A percentile compares a stretch with the other conserved stretches of the same genome.
Conservation (phyloP, 352 stramenopile genomes). For the Thalassiosira livingstoniorum region DNA sequence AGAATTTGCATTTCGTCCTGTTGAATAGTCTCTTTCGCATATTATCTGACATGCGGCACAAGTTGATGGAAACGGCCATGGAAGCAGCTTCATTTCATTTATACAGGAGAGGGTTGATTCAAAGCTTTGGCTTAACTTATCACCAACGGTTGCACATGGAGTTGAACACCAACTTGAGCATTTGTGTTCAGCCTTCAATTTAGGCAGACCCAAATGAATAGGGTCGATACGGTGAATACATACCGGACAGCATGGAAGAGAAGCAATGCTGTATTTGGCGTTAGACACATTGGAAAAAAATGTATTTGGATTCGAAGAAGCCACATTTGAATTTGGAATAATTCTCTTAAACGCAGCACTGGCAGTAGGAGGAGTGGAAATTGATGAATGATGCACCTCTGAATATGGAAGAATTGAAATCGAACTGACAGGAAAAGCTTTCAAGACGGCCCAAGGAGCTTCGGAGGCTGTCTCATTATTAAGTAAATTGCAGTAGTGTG, state of each 20-base stretch:
- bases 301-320: too few species aligned
- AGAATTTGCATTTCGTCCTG: conserved; percentile 6
- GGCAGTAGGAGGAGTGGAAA: background rate
- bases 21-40: conserved; percentile 55
- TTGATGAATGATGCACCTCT: background rate
- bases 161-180: conserved; percentile 74
- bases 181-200: conserved; percentile 60
- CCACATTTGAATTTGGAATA: conserved; percentile 7
- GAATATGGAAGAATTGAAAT: conserved; percentile 35
- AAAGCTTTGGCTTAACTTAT: conserved; percentile 1
- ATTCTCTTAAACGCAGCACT: background rate
- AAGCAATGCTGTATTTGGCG: too few species aligned
- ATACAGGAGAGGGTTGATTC: conserved; percentile 46
- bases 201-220: conserved; percentile 64
- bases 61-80: conserved; percentile 56
- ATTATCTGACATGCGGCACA: conserved; percentile 77
- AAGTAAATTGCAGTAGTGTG: conserved; percentile 36
- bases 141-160: conserved; percentile 5
- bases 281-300: too few species aligned
- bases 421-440: conserved; percentile 64
- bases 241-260: conserved; percentile 77
- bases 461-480: conserved; percentile 60
- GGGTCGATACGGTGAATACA: conserved; percentile 80
- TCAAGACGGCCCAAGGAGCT: conserved; percentile 63
- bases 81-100: conserved; percentile 71